Evolutionary conservation across 352 stramenopile species (phyloP), one percentile per base, ranked within the genome.

Genomic region (Salisapilia sapeloensis): DNA sequence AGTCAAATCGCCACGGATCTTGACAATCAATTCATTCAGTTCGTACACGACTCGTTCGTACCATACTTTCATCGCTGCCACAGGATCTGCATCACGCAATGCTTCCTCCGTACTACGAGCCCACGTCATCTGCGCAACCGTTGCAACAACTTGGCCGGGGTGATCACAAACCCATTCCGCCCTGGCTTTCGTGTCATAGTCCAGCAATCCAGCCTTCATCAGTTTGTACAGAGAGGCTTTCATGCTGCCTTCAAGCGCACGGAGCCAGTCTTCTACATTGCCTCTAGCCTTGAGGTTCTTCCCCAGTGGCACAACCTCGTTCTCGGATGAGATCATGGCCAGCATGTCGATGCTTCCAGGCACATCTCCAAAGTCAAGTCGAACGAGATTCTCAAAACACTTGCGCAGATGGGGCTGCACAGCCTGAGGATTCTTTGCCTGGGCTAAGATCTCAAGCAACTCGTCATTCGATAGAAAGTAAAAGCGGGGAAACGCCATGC

Each of bases 401-500:
- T 97, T 97, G 1, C 82, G 66, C 22, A 97, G 44, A 46, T 97
- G 90, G 0, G 83, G 86, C 34, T 97, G 89, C 10, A 97, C 85
- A 1, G 79, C 82, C 18, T 94, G 81, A 7, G 90, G 89, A 36
- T 97, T 93, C 53, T 96, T 96, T 4, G 85, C 84, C 31, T 97
- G 87, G 6, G 86, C 84, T 1, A 97, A 46, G 23, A 97, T 97
- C 40, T 97, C 90, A 0, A 97, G 57, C 13, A 97, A 50, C 23
- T 94, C 91, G 29, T 97, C 91, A 34, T 97, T 94, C 0, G 84
- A 95, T 2, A 97, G 46, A 38, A 97, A 97, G 52, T 96, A 97
- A 50, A 97, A 97, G 1, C 77, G 53, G 4, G 83, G 83, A 32
- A 95, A 95, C 3, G 78, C 78, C 77, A 93, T 93, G 7, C 83